Base-by-base conservation (phyloP, 163 green algal genomes). In the Volvox carteri region DNA sequence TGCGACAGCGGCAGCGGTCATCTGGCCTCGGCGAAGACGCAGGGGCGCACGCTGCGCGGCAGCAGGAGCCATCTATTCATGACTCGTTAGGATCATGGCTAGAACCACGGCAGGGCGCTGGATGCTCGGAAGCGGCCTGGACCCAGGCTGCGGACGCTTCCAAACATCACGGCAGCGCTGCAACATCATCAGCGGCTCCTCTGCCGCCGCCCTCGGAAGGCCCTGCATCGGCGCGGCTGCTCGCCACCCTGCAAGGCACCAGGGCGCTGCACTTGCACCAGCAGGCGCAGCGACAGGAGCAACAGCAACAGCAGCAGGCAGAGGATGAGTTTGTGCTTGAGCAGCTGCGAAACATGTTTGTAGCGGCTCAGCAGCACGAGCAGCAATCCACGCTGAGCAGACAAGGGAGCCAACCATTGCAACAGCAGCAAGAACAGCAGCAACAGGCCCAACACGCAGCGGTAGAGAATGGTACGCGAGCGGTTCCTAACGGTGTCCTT, bases 71-170 rank as follows among this genome's bases (percentile, higher is more conserved):
- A 2, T 88, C 83, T 12, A 14, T 81, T 35, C 83, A 81, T 28
- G 83, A 88, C 50, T 88, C 83, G 3, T 37, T 88, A 25, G 83
- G 83, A 0, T 62, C 68, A 2, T 88, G 83, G 83, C 48, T 88
- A 35, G 41, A 87, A 19, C 70, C 70, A 21, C 70, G 70, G 8
- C 70, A 52, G 25, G 23, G 70, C 42, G 41, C 44, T 33, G 33
- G 75, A 35, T 23, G 30, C 50, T 19, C 75, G 41, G 73, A 80
- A 42, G 42, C 73, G n/a, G 42, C 28, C 42, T 42, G 73, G 41
- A 33, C 39, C 70, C 70, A 78, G 70, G 70, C 39, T 28, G 65
- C 33, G 30, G 33, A 28, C 60, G 60, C 25, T 11, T 48, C 65
- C 30, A n/a, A 46, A 33, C 65, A 75, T 30, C 65, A 73, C 23